phyloP scores from a whole-genome alignment of 1,284 basidiomycete genomes.

The Moesziomyces parantarcticus region DNA sequence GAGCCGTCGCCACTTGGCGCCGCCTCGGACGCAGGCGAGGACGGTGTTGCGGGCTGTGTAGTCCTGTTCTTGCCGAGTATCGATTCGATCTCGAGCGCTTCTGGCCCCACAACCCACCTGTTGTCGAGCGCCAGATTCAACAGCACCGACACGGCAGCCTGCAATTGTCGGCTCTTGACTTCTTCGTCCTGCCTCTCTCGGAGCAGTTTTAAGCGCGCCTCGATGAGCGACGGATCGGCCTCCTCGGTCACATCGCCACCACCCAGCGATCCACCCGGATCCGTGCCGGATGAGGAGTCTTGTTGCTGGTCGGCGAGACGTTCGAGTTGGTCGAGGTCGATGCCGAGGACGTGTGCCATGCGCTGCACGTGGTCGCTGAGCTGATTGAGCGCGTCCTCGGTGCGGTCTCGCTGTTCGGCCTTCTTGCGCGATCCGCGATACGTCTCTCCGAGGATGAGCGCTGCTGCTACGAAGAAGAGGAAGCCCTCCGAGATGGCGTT shows the following conservation, averaged over 20 bases:
- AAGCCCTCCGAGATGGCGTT: slow-evolving; percentile 65
- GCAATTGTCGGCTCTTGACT: slow-evolving; percentile 35
- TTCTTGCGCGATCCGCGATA: slow-evolving; percentile 60
- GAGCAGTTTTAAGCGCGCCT: slow-evolving; percentile 27
- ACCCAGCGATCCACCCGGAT: background rate
- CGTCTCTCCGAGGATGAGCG: slow-evolving; percentile 63
- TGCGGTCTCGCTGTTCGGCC: slow-evolving; percentile 58
- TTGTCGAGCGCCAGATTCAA: slow-evolving; percentile 50
- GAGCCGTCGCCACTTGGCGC: background rate
- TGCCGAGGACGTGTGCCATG: slow-evolving; percentile 41
- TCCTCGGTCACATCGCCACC: slow-evolving; percentile 32
- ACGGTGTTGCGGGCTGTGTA: slow-evolving; percentile 5
- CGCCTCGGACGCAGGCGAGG: background rate
- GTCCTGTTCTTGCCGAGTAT: slow-evolving; percentile 39
- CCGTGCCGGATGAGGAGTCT: background rate
- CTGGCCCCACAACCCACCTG: slow-evolving; percentile 54
- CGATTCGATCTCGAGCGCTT: slow-evolving; percentile 48
- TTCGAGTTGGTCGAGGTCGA: slow-evolving; percentile 38
- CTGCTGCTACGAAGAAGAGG: slow-evolving; percentile 63
- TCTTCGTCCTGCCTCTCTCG: slow-evolving; percentile 37
- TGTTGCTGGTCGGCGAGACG: slow-evolving; percentile 9
- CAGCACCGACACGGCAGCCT: slow-evolving; percentile 54
- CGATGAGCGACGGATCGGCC: slow-evolving; percentile 38
- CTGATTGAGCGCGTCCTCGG: slow-evolving; percentile 54
- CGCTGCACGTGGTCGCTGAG: slow-evolving; percentile 44